Percentiles rank a stretch among this genome's conserved stretches.
Evolutionary conservation across 2,329 filamentous ascomycete genomes (phyloP).

Genomic region (Dactylellina leptospora): DNA sequence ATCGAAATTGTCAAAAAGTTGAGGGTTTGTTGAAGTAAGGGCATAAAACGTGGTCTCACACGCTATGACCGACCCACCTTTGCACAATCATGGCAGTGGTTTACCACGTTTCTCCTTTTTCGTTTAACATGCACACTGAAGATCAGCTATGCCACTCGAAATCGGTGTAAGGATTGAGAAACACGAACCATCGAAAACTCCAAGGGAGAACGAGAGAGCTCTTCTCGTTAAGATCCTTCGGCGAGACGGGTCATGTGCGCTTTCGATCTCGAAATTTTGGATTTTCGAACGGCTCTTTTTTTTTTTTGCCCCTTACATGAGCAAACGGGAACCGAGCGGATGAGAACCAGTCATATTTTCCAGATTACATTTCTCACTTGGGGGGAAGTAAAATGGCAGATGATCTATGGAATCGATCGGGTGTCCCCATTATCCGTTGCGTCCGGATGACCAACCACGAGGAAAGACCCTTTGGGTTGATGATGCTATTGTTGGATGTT

Average conservation of each 20-base stretch:
- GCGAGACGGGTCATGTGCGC: conserved; percentile 37
- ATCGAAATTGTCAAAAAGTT: conserved; percentile 18
- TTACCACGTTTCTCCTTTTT: conserved; percentile 36
- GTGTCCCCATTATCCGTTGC: conserved; percentile 34
- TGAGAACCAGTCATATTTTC: conserved; percentile 41
- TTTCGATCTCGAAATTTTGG: conserved; percentile 14
- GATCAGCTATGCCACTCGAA: conserved; percentile 36
- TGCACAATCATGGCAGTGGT: conserved; percentile 28
- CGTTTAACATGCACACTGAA: conserved; percentile 28
- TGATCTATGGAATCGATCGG: conserved; percentile 45
- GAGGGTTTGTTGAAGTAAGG: conserved; percentile 37
- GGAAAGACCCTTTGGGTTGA: conserved; percentile 4
- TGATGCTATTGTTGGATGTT: conserved; percentile 42
- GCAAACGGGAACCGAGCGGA: conserved; percentile 50
- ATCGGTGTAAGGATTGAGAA: conserved; percentile 42
- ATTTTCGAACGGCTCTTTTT: conserved; percentile 36
- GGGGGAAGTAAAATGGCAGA: conserved; percentile 10
- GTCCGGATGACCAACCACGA: conserved; percentile 31
- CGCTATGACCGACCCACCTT: conserved; percentile 50
- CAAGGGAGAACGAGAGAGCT: conserved; percentile 27
- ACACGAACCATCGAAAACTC: conserved; percentile 13
- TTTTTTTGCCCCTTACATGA: conserved; percentile 53
- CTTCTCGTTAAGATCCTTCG: conserved; percentile 22
- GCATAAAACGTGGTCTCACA: conserved; percentile 53
- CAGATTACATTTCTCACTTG: conserved; percentile 16